Evolutionary conservation across 192 early-diverging fungal genomes (phyloP).

Genomic region (Entomortierella chlamydospora): DNA sequence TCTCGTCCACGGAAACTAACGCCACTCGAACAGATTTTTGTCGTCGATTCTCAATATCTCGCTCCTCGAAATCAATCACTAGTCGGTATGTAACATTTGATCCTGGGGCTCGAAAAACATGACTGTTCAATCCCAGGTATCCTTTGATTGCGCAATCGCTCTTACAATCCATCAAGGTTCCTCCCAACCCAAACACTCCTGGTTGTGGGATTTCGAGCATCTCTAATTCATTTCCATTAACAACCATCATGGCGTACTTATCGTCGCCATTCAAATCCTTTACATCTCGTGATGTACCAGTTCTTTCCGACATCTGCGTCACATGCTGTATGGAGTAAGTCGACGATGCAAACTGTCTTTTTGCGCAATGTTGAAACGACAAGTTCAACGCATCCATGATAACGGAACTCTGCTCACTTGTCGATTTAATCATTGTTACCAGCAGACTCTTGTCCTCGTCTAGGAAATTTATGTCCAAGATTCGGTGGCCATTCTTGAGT

Average conservation of each 20-base stretch:
- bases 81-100: constrained; percentile 3
- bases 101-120: constrained; percentile 2
- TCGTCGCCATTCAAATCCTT: neutral
- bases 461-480: constrained; percentile 10
- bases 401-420: constrained; percentile 6
- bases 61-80: constrained; percentile 16
- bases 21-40: neutral
- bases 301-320: neutral
- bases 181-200: neutral
- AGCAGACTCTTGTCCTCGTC: constrained; percentile 20
- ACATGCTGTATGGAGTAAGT: constrained; percentile 12
- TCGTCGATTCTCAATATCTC: constrained; percentile 1
- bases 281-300: neutral
- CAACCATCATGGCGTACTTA: constrained; percentile 3
- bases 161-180: neutral
- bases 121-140: neutral
- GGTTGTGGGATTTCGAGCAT: constrained; percentile 12
- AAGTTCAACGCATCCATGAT: constrained; percentile 20
- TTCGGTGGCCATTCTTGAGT: neutral
- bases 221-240: constrained; percentile 17
- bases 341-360: constrained; percentile 7
- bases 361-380: constrained; percentile 5
- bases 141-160: neutral
- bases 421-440: constrained; percentile 1
- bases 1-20: neutral